Base-by-base conservation (phyloP, 805 yeast species). In the Dipodascus geniculatus region DNA sequence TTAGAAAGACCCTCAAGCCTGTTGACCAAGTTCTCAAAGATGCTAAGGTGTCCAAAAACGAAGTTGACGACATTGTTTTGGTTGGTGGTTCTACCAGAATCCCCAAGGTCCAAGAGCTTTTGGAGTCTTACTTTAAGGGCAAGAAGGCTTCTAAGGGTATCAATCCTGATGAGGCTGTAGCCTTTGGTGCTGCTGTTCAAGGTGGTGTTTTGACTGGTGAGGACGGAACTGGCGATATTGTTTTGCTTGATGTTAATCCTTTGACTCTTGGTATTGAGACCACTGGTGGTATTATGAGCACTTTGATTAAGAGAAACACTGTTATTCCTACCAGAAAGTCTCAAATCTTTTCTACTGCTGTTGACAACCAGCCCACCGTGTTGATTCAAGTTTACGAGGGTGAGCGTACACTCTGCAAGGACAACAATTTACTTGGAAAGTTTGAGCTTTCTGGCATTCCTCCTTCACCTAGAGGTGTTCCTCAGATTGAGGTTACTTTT, bases 11-110 rank as follows among this genome's bases (percentile, higher is more conserved):
- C 53, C 76, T 91, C 70, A 90, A 87, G 69, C 97, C 98, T 53
- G 98, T 91, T 61, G 96, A 88, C 74, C 91, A 86, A 74, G 98
- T 91, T 51, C 78, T 91, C 70, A 86, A 86, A 73, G 99, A 93
- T 72, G 82, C 97, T 52, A 91, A 90, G 70, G 78, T 90, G 59
- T 82, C 83, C 72, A 86, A 86, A 74, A 74, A 83, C 59, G 96
- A 87, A 64, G 81, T 91, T 65, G 88, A 91, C 71, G 99, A 91
- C 67, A 89, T 91, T 68, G 98, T 91, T 48, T 77, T 91, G 53
- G 99, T 91, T 68, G 99, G 99, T 79, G 99, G 99, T 74, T 91
- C 99, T 44, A 93, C 99, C 54, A 87, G 98, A 80, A 93, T 91
- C 76, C 99, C 98, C 75, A 93, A 89, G 80, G 91, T 91, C 63